These are phyloP conservation scores for Tagetes erecta DNA, from an alignment of 129 eudicot species.

Conservation along the genomic window DNA sequence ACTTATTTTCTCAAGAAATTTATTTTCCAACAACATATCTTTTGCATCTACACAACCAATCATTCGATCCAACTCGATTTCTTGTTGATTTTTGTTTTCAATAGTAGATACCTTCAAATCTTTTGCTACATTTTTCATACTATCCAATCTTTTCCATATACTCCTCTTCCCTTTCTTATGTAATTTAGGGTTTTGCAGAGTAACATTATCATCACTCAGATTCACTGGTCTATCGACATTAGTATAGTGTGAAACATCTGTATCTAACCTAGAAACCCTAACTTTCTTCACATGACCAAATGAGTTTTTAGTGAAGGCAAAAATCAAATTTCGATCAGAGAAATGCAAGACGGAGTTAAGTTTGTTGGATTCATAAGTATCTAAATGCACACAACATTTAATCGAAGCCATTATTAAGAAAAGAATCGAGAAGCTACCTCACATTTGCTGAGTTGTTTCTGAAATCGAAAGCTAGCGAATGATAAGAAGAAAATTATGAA, in stretches of 20 bases:
- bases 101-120: slow-evolving; percentile 19
- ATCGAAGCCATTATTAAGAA: slow-evolving; percentile 37
- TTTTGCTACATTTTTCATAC: slow-evolving; percentile 32
- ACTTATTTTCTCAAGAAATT: slow-evolving; percentile 31
- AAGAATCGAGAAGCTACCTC: slow-evolving; percentile 19
- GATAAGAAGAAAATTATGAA: slow-evolving; percentile 9
- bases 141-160: slow-evolving; percentile 59
- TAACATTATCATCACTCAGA: slow-evolving; percentile 35
- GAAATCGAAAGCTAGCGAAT: not conserved
- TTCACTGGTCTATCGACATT: slow-evolving; percentile 26
- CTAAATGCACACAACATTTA: slow-evolving; percentile 36
- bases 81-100: slow-evolving; percentile 7
- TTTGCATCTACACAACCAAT: slow-evolving; percentile 2
- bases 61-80: not conserved
- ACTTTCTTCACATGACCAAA: slow-evolving; percentile 39
- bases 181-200: slow-evolving; percentile 31
- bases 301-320: slow-evolving; percentile 37
- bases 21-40: slow-evolving; percentile 19
- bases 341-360: slow-evolving; percentile 37
- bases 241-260: slow-evolving; percentile 43
- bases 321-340: slow-evolving; percentile 20
- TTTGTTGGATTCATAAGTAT: slow-evolving; percentile 39
- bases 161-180: slow-evolving; percentile 40
- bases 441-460: not conserved
- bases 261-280: slow-evolving; percentile 61